Evolutionary conservation across 208 protist genomes (phyloP).

Genomic region (Leptomonas pyrrhocoris): DNA sequence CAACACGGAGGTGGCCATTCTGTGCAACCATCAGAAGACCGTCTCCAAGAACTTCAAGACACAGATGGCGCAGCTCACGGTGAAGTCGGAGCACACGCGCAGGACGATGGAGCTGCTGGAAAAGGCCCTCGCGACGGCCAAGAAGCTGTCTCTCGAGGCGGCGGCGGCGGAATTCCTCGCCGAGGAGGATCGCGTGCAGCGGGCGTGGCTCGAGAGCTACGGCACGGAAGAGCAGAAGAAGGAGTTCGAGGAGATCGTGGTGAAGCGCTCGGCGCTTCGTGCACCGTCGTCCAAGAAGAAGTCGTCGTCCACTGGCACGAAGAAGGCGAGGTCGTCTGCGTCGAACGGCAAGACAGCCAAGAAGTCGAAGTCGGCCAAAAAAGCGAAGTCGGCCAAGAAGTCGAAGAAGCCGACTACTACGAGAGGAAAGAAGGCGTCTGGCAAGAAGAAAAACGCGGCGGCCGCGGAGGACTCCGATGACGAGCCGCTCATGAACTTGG

Average conservation of each 20-base stretch:
- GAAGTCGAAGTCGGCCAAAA: conserved; percentile 41
- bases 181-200: conserved; percentile 87
- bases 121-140: conserved; percentile 61
- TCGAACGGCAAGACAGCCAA: conserved; percentile 44
- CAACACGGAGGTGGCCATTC: conserved; percentile 98
- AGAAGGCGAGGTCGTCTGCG: conserved; percentile 40
- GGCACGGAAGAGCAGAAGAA: conserved; percentile 89
- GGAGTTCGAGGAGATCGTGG: conserved; percentile 81
- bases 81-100: conserved; percentile 78
- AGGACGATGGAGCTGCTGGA: conserved; percentile 84
- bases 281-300: conserved; percentile 37
- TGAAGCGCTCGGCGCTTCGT: conserved; percentile 55
- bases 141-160: conserved; percentile 65
- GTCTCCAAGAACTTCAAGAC: conserved; percentile 91
- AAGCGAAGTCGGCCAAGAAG: conserved; percentile 40
- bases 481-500: conserved; percentile 26
- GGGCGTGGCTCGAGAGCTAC: conserved; percentile 87
- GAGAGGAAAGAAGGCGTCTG: conserved; percentile 26
- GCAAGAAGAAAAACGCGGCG: conserved; percentile 24
- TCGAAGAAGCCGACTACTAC: conserved; percentile 25
- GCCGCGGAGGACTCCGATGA: conserved; percentile 38
- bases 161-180: conserved; percentile 87
- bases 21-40: conserved; percentile 99
- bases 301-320: conserved; percentile 33
- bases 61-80: conserved; percentile 81